A percentile compares a stretch with the other conserved stretches of the same genome.
phyloP scores from a whole-genome alignment of 169 alveolate genomes.

The Plasmodium fragile region DNA sequence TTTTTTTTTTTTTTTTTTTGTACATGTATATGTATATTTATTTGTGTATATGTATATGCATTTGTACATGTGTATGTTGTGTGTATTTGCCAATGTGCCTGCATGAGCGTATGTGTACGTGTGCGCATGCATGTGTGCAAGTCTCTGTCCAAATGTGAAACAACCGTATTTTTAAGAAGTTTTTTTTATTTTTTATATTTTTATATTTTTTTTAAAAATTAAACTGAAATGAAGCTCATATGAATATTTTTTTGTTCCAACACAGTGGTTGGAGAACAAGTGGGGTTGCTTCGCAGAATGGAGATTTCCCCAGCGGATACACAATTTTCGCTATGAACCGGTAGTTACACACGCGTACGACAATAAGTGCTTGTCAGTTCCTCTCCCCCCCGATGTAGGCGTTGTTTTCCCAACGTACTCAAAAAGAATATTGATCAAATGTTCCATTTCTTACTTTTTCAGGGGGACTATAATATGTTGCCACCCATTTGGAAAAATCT shows the following conservation, averaged over 20 bases:
- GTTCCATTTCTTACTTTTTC: neutral
- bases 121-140: neutral
- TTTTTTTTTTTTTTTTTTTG: neutral
- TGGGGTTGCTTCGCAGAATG: neutral
- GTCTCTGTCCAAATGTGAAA: conserved; percentile 32
- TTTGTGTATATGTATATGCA: neutral
- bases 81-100: neutral
- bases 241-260: conserved; percentile 47
- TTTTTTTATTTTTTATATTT: neutral
- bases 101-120: neutral
- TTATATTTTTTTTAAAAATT: conserved; percentile 51
- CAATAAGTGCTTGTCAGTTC: neutral
- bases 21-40: conserved; percentile 19
- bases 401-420: neutral
- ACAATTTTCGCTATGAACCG: neutral
- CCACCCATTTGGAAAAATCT: neutral
- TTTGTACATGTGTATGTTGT: neutral
- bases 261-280: neutral
- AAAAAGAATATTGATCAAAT: neutral
- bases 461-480: neutral
- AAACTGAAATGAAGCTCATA: conserved; percentile 33
- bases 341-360: neutral
- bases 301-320: neutral
- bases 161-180: conserved; percentile 32
- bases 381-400: neutral